Percentiles rank a stretch among this genome's conserved stretches.
Conservation (phyloP, 2,329 filamentous ascomycete genomes). For the Sclerotinia borealis region DNA sequence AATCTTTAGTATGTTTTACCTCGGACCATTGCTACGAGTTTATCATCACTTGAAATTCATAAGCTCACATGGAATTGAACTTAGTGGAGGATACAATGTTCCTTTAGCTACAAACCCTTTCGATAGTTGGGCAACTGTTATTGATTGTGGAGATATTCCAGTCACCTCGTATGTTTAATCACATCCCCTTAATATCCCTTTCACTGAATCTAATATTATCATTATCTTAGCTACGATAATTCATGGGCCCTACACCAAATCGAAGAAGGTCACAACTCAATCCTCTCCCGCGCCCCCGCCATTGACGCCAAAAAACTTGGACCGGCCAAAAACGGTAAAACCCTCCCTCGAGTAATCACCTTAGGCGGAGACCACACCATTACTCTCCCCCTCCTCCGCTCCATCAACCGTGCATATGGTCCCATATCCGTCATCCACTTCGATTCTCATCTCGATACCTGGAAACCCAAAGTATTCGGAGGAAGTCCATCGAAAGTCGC, state of each 20-base stretch:
- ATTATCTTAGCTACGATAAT: conserved; percentile 63
- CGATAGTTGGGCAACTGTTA: conserved; percentile 70
- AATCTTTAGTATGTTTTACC: conserved; percentile 69
- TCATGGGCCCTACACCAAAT: conserved; percentile 76
- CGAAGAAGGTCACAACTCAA: conserved; percentile 73
- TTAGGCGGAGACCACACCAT: conserved; percentile 61
- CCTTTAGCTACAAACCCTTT: conserved; percentile 75
- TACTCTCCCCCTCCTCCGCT: conserved; percentile 52
- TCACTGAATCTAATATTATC: not conserved
- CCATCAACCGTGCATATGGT: conserved; percentile 55
- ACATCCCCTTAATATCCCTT: no score
- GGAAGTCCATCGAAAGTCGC: conserved; percentile 71
- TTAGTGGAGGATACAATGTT: conserved; percentile 81
- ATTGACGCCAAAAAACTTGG: conserved; percentile 63
- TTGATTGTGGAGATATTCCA: conserved; percentile 80
- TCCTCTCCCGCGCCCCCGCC: conserved; percentile 64
- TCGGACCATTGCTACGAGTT: conserved; percentile 23
- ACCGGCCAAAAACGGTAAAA: conserved; percentile 65
- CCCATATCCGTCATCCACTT: conserved; percentile 58
- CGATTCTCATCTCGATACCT: conserved; percentile 62
- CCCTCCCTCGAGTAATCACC: conserved; percentile 74
- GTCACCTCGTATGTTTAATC: conserved; percentile 67
- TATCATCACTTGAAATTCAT: conserved; percentile 19
- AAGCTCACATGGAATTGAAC: conserved; percentile 36
- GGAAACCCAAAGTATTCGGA: conserved; percentile 82